phyloP scores from a whole-genome alignment of 768 basidiomycete species.

The Lactarius deliciosus region DNA sequence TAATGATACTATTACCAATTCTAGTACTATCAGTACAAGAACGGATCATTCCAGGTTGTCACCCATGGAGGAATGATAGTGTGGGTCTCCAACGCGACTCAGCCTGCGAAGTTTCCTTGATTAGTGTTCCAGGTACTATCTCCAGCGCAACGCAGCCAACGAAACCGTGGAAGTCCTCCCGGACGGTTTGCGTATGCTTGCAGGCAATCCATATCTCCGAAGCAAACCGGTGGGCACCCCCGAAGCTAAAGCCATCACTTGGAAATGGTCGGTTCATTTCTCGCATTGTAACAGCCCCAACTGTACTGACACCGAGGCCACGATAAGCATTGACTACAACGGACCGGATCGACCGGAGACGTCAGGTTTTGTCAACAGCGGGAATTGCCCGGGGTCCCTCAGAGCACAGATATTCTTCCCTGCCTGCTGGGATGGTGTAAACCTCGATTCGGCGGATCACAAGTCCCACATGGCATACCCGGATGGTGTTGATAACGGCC shows the following conservation, averaged over 20 bases:
- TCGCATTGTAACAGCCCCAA: background rate
- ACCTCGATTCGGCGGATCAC: conserved; percentile 42
- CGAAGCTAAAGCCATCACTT: conserved; percentile 31
- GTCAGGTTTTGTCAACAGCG: conserved; percentile 28
- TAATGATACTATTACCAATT: background rate
- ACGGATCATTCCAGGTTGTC: conserved; percentile 10
- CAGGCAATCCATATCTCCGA: conserved; percentile 34
- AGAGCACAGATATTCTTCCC: conserved; percentile 38
- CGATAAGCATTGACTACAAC: conserved; percentile 16
- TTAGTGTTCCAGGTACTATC: conserved; percentile 24
- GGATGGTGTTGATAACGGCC: conserved; percentile 7
- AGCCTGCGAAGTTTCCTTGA: background rate
- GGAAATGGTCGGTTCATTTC: conserved; percentile 30
- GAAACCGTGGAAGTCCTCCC: conserved; percentile 28
- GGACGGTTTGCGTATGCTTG: conserved; percentile 31
- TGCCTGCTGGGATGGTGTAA: conserved; percentile 42
- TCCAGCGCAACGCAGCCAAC: conserved; percentile 6
- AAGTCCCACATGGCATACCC: conserved; percentile 42
- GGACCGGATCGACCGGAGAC: conserved; percentile 4
- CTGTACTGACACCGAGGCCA: background rate
- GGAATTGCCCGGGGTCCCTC: conserved; percentile 34
- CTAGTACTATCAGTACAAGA: conserved; percentile 17
- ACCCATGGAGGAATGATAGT: conserved; percentile 21
- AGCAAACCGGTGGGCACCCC: conserved; percentile 27
- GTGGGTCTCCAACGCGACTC: conserved; percentile 5